Evolutionary conservation across 2,329 filamentous ascomycete species (phyloP).

Genomic region (Pseudogymnoascus sp.): DNA sequence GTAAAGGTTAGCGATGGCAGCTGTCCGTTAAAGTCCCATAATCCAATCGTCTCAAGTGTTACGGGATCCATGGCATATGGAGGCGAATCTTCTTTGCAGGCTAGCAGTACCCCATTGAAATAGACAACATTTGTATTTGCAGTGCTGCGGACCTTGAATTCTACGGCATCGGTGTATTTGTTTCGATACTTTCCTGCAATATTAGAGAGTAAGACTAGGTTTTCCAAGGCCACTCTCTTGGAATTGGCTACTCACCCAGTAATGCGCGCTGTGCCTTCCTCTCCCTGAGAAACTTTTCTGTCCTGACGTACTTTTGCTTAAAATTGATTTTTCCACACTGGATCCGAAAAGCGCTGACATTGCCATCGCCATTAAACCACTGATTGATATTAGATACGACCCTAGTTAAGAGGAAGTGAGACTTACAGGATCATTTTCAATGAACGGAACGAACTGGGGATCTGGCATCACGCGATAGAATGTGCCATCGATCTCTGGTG

Average conservation of each 20-base stretch:
- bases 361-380: constrained; percentile 28
- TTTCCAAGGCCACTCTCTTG: too few relatives aligned
- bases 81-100: constrained; percentile 45
- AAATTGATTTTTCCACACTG: constrained; percentile 26
- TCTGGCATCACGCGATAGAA: constrained; percentile 37
- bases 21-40: constrained; percentile 43
- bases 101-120: constrained; percentile 47
- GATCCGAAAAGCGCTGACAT: constrained; percentile 28
- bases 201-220: too few relatives aligned
- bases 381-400: background rate
- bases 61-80: constrained; percentile 41
- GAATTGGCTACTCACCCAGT: too few relatives aligned
- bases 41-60: constrained; percentile 40
- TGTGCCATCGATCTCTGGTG: constrained; percentile 35
- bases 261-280: constrained; percentile 13
- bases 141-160: constrained; percentile 46
- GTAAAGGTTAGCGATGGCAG: constrained; percentile 40
- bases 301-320: constrained; percentile 28
- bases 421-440: constrained; percentile 39
- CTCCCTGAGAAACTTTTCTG: constrained; percentile 26
- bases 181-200: constrained; percentile 36
- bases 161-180: constrained; percentile 47
- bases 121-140: constrained; percentile 53
- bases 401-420: too few relatives aligned
- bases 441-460: constrained; percentile 43